Evolutionary conservation across 2,329 filamentous ascomycete species (phyloP).

Genomic region (Cytospora piceicola): DNA sequence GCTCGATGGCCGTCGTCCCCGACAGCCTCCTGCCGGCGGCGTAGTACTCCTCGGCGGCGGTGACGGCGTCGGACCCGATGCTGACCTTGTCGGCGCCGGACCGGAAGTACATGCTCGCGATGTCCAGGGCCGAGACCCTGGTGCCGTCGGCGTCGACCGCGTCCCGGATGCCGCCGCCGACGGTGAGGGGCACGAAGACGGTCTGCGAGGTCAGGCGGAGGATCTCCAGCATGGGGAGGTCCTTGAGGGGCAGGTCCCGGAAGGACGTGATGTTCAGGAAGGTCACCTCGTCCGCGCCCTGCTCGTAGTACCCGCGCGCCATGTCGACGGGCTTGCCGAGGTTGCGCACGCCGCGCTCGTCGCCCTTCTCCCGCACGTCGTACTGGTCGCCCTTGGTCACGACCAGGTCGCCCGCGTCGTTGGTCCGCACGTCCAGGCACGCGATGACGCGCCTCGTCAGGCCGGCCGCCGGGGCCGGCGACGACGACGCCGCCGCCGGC

Average conservation of each 20-base stretch:
- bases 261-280: conserved; percentile 99
- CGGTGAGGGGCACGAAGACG: conserved; percentile 93
- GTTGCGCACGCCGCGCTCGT: conserved; percentile 73
- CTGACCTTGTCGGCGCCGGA: conserved; percentile 97
- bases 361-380: conserved; percentile 88
- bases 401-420: conserved; percentile 91
- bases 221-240: conserved; percentile 95
- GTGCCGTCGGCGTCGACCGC: conserved; percentile 87
- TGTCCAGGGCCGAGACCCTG: conserved; percentile 84
- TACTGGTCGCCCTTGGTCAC: conserved; percentile 99
- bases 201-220: conserved; percentile 83
- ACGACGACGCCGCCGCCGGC: conserved; percentile 23
- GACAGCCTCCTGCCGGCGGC: conserved; percentile 67
- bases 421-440: conserved; percentile 92
- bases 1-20: conserved; percentile 90
- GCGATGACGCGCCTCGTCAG: conserved; percentile 94
- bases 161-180: conserved; percentile 94
- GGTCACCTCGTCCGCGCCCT: conserved; percentile 94
- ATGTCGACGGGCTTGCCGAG: conserved; percentile 96
- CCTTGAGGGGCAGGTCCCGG: conserved; percentile 88
- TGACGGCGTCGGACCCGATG: conserved; percentile 92
- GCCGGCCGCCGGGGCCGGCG: conserved; percentile 48
- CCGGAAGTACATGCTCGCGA: conserved; percentile 97
- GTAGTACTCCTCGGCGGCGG: conserved; percentile 91
- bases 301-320: conserved; percentile 91